Base-by-base conservation (phyloP, 208 protist genomes). In the Phytomonas sp. region DNA sequence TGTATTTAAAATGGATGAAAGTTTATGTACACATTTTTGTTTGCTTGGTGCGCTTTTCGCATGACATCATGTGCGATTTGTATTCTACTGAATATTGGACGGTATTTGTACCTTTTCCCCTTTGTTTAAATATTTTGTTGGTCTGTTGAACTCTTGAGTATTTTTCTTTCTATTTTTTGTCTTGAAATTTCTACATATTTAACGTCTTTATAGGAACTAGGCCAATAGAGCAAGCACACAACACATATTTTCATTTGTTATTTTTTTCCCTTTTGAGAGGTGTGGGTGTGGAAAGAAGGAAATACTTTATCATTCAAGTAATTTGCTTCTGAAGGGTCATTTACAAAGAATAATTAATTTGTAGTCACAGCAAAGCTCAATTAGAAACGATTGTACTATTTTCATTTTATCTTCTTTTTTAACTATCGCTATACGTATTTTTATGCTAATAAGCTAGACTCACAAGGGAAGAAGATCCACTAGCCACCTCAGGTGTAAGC, bases 21-120 rank as follows among this genome's bases (percentile, higher is more conserved):
- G 62, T 7, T 15, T 6, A 51, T 51, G 40, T 51, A 51, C 7
- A 51, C 40, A 51, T 68, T 72, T 72, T 43, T 63, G 30, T 68
- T 69, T 68, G 62, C 61, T 66, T 46, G 0, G 7, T 40, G 31
- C 32, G 28, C 40, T 40, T 32, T 40, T 15, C 40, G n/a, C 60
- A 72, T 30, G 51, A 31, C 29, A 1, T 63, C 51, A 71, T n/a
- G 15, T 30, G 15, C 43, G 6, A 9, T 63, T 31, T 31, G 23
- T 28, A 26, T 63, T 32, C 30, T 28, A 67, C 40, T 46, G 1
- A 4, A 5, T 30, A 67, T 53, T 53, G 34, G 8, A 3, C 31
- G 20, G 60, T 63, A 2, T 4, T 73, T 73, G 30, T 70, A 61
- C 67, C 40, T 66, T 56, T 66, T 66, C 62, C 70, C 64, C 68